Conservation (phyloP, 257 asterid genomes). For the Rubia yunnanensis region DNA sequence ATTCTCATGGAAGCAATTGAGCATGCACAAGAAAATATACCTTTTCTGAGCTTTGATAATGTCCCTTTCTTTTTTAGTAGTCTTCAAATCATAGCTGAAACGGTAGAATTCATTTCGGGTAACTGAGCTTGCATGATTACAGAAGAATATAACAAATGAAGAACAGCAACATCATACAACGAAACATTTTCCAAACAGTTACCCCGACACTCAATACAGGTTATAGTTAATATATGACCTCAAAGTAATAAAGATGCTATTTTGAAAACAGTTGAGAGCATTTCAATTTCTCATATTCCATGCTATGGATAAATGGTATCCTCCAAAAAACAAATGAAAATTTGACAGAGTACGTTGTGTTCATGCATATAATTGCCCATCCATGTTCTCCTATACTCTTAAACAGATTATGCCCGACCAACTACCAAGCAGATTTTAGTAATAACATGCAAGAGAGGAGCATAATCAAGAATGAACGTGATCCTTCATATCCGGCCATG, state of each 20-base stretch:
- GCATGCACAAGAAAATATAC: conserved; percentile 21
- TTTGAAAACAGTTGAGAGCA: neutral
- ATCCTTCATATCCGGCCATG: neutral
- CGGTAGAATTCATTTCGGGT: conserved; percentile 7
- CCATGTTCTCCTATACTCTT: neutral
- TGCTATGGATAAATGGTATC: neutral
- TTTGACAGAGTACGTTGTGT: too few relatives aligned
- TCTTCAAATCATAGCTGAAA: conserved; percentile 65
- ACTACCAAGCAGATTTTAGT: neutral
- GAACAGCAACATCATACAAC: neutral
- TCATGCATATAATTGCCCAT: neutral
- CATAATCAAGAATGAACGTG: neutral
- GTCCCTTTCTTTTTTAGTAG: conserved; percentile 59
- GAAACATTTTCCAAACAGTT: neutral
- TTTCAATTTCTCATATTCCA: neutral
- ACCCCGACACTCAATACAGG: neutral
- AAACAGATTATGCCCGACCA: neutral
- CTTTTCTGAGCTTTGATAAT: conserved; percentile 49
- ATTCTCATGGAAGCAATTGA: neutral
- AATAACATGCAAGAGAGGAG: neutral
- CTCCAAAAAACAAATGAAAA: too few relatives aligned
- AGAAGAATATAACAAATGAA: neutral
- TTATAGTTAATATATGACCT: neutral
- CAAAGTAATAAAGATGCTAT: neutral
- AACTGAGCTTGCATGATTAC: neutral